These are phyloP conservation scores for Fomitopsis betulina DNA, from an alignment of 1,284 basidiomycete genomes.

Conservation along the genomic window DNA sequence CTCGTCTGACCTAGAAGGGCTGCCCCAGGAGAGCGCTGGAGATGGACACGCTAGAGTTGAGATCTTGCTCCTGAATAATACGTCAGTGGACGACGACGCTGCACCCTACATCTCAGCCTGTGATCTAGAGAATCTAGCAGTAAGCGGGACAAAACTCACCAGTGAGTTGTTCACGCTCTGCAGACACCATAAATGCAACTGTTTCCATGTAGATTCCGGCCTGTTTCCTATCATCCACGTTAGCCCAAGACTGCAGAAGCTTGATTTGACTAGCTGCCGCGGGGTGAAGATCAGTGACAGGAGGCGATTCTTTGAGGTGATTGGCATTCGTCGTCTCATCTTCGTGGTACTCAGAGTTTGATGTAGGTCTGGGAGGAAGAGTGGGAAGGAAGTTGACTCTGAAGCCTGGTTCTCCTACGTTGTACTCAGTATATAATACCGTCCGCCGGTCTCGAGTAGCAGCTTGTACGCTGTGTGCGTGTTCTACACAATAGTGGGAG, in stretches of 20 bases:
- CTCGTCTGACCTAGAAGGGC: constrained; percentile 48
- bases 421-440: not conserved
- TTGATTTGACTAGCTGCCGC: constrained; percentile 66
- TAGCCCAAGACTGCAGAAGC: constrained; percentile 43
- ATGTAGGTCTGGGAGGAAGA: constrained; percentile 44
- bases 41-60: constrained; percentile 35
- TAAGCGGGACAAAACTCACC: constrained; percentile 56
- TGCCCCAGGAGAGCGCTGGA: constrained; percentile 32
- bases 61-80: constrained; percentile 55
- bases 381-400: constrained; percentile 16
- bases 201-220: constrained; percentile 38
- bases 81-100: constrained; percentile 53
- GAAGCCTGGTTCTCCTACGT: not conserved
- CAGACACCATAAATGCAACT: not conserved
- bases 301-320: constrained; percentile 64
- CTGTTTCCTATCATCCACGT: constrained; percentile 54
- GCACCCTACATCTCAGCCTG: constrained; percentile 51
- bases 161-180: constrained; percentile 32
- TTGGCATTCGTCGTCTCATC: not conserved
- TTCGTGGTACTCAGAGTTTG: not conserved
- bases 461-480: not conserved
- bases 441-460: not conserved
- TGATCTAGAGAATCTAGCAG: constrained; percentile 41
- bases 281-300: constrained; percentile 55
- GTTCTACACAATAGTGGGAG: not conserved